Evolutionary conservation across 805 yeast genomes (phyloP).

Genomic region (Candida methanosorbosa): DNA sequence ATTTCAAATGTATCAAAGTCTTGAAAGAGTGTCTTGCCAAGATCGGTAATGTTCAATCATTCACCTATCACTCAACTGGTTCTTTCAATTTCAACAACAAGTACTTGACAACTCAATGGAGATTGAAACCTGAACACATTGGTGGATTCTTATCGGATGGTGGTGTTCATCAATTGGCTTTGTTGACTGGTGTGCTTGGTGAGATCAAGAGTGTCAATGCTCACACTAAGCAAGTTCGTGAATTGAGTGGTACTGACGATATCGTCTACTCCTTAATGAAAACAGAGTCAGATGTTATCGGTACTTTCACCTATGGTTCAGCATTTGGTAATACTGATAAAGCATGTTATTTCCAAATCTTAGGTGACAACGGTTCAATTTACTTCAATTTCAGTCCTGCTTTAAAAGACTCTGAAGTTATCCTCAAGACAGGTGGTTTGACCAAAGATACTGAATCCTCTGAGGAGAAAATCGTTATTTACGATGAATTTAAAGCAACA

Average conservation of each 20-base stretch:
- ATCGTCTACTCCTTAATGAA: conserved; percentile 63
- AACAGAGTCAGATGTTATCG: conserved; percentile 54
- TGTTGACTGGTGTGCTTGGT: conserved; percentile 78
- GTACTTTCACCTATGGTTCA: conserved; percentile 82
- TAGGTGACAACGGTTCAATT: conserved; percentile 75
- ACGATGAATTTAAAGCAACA: conserved; percentile 33
- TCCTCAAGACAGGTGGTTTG: conserved; percentile 42
- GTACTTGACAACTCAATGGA: conserved; percentile 72
- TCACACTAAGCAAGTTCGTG: conserved; percentile 66
- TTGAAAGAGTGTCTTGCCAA: conserved; percentile 51
- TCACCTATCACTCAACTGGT: conserved; percentile 69
- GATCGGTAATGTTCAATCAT: conserved; percentile 67
- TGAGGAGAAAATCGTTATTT: conserved; percentile 26
- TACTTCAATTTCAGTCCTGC: conserved; percentile 56
- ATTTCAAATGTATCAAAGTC: conserved; percentile 46
- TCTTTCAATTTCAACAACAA: conserved; percentile 54
- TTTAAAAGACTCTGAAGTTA: conserved; percentile 29
- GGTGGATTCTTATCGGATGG: conserved; percentile 94
- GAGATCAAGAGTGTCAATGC: conserved; percentile 64
- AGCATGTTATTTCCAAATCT: conserved; percentile 55
- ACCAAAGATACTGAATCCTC: conserved; percentile 38
- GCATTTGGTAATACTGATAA: conserved; percentile 79
- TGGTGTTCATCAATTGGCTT: conserved; percentile 92
- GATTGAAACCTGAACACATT: conserved; percentile 81
- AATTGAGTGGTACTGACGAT: conserved; percentile 77